Conservation (phyloP, 768 basidiomycete genomes). For the Boletus sp. region DNA sequence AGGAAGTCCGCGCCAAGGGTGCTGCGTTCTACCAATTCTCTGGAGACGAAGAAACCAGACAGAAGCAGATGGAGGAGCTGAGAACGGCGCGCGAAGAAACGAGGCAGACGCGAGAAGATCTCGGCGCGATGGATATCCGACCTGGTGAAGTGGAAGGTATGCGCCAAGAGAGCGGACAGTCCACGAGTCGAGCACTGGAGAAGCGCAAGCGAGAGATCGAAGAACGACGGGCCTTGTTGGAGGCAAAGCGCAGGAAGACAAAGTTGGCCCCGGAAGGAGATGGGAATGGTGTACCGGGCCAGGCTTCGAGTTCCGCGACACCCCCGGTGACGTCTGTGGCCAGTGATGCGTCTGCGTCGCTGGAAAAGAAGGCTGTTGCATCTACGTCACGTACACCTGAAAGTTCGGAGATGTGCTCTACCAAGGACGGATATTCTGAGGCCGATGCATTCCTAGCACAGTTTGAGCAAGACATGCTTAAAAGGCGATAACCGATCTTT, state of each 20-base stretch:
- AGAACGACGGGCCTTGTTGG: slow-evolving; percentile 55
- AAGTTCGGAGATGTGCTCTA: slow-evolving; percentile 25
- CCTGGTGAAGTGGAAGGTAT: slow-evolving; percentile 81
- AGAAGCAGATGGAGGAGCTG: slow-evolving; percentile 80
- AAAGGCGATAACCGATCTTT: slow-evolving; percentile 3
- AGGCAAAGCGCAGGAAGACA: slow-evolving; percentile 65
- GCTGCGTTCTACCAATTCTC: slow-evolving; percentile 94
- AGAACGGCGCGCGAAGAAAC: slow-evolving; percentile 68
- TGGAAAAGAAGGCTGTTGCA: slow-evolving; percentile 38
- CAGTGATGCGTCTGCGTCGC: slow-evolving; percentile 48
- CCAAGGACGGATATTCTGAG: slow-evolving; percentile 7
- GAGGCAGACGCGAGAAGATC: slow-evolving; percentile 52
- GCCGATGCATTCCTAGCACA: slow-evolving; percentile 68
- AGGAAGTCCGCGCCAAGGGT: slow-evolving; percentile 83
- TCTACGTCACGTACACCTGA: slow-evolving; percentile 19
- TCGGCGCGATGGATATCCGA: slow-evolving; percentile 55
- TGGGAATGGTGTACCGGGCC: neutral
- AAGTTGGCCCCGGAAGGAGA: slow-evolving; percentile 14
- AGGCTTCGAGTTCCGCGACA: neutral
- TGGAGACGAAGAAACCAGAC: slow-evolving; percentile 73
- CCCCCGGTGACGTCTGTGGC: slow-evolving; percentile 12
- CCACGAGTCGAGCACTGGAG: slow-evolving; percentile 52
- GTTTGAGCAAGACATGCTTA: slow-evolving; percentile 59
- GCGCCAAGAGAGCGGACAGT: slow-evolving; percentile 36
- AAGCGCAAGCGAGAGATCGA: slow-evolving; percentile 75